A percentile compares a stretch with the other conserved stretches of the same genome.
Evolutionary conservation across 1,139 yeast genomes (phyloP).

Genomic region (Zygotorulaspora mrakii): DNA sequence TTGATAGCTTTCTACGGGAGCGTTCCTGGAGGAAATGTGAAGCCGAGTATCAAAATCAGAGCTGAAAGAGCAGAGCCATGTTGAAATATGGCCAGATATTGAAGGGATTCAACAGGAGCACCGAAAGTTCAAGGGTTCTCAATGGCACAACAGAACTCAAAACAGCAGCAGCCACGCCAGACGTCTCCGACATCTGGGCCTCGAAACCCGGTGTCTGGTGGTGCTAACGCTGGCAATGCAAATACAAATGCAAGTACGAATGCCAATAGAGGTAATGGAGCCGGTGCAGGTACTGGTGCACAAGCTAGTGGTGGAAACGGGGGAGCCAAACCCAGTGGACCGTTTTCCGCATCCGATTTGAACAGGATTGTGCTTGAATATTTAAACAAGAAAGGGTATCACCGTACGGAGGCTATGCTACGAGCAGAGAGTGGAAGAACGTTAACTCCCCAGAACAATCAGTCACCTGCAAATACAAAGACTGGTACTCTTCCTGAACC

Average conservation of each 20-base stretch:
- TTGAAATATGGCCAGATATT: no score
- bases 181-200: conserved; percentile 10
- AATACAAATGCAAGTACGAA: conserved; percentile 4
- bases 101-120: neutral
- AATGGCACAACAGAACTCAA: conserved; percentile 14
- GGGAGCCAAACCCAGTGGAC: conserved; percentile 20
- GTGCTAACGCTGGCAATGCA: conserved; percentile 10
- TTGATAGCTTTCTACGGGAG: conserved; percentile 6
- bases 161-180: conserved; percentile 12
- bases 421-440: conserved; percentile 81
- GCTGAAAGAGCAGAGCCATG: no score
- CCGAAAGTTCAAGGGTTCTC: neutral
- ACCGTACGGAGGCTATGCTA: conserved; percentile 88
- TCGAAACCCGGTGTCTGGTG: conserved; percentile 10
- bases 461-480: conserved; percentile 38
- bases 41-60: conserved; percentile 3
- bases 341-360: conserved; percentile 69
- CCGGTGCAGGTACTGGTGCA: conserved; percentile 8
- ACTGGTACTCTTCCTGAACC: conserved; percentile 33
- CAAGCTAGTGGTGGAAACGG: conserved; percentile 5
- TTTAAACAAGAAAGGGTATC: conserved; percentile 88
- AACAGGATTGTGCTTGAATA: conserved; percentile 89
- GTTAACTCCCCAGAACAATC: conserved; percentile 49
- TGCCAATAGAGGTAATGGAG: conserved; percentile 4
- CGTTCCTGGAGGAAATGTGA: conserved; percentile 4